Evolutionary conservation across 345 rosid genomes (phyloP).

Genomic region (Brassica juncea): DNA sequence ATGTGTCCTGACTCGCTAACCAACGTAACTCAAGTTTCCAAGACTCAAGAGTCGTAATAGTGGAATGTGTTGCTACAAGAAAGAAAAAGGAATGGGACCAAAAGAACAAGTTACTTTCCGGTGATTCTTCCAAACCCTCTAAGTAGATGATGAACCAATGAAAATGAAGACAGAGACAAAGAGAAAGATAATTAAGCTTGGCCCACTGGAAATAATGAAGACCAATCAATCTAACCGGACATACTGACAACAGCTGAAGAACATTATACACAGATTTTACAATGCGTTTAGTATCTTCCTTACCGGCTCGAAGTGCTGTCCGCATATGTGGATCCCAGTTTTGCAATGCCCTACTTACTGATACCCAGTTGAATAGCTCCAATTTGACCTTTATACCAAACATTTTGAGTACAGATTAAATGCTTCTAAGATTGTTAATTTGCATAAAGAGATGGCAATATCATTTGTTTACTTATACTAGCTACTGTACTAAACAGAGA

Average conservation of each 20-base stretch:
- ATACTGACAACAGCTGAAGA: constrained; percentile 2
- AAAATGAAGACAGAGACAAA: not conserved
- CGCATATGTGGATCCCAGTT: constrained; percentile 93
- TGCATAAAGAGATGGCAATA: no score
- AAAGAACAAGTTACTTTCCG: constrained; percentile 27
- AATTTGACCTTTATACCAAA: constrained; percentile 71
- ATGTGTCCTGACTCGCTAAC: constrained; percentile 26
- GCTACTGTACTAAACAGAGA: not conserved
- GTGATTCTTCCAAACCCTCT: constrained; percentile 26
- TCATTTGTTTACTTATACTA: not conserved
- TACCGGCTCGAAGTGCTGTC: constrained; percentile 79
- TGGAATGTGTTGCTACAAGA: constrained; percentile 26
- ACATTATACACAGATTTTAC: not conserved
- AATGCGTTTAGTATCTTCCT: constrained; percentile 4
- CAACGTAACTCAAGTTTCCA: constrained; percentile 24
- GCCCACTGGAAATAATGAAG: constrained; percentile 97
- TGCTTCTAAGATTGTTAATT: no score
- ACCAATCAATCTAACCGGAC: not conserved
- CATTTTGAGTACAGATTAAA: not conserved
- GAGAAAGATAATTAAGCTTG: constrained; percentile 59
- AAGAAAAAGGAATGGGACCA: constrained; percentile 17
- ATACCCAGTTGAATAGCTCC: constrained; percentile 88
- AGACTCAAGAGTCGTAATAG: not conserved
- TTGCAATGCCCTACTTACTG: constrained; percentile 75
- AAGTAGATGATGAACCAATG: constrained; percentile 2